Percentiles rank a stretch among this genome's conserved stretches.
Conservation (phyloP, 352 stramenopile species). For the Phytophthora fragariae region DNA sequence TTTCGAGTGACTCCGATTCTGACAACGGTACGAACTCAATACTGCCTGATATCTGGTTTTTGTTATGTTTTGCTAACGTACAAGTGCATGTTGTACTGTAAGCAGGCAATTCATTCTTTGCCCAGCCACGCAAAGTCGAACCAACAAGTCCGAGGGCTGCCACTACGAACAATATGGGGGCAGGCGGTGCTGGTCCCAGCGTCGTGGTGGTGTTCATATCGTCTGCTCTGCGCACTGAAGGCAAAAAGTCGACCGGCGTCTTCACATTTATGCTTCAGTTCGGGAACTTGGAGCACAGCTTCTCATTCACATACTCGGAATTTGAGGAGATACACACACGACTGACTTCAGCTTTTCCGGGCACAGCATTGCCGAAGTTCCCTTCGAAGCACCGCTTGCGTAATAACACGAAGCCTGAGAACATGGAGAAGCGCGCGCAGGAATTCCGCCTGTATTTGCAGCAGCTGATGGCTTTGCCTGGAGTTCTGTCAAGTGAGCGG, state of each 20-base stretch:
- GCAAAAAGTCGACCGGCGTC: constrained; percentile 69
- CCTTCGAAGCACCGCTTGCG: constrained; percentile 78
- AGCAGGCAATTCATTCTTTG: constrained; percentile 38
- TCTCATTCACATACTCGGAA: constrained; percentile 74
- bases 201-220: constrained; percentile 62
- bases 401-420: constrained; percentile 85
- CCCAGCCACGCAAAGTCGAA: constrained; percentile 22
- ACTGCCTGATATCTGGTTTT: neutral
- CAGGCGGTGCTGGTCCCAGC: constrained; percentile 31
- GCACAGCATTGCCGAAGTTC: constrained; percentile 68
- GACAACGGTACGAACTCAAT: constrained; percentile 34
- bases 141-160: constrained; percentile 32
- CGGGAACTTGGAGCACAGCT: constrained; percentile 53
- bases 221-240: constrained; percentile 61
- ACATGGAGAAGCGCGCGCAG: constrained; percentile 87
- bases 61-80: constrained; percentile 8
- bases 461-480: constrained; percentile 57
- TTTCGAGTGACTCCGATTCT: constrained; percentile 44
- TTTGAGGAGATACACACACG: constrained; percentile 78
- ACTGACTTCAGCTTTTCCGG: constrained; percentile 41
- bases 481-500: constrained; percentile 59
- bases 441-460: constrained; percentile 83
- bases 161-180: constrained; percentile 28
- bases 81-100: constrained; percentile 5
- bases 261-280: constrained; percentile 77